Percentiles rank a stretch among this genome's conserved stretches.
Evolutionary conservation across 2,329 filamentous ascomycete species (phyloP).

Genomic region (Penicillium sp.): DNA sequence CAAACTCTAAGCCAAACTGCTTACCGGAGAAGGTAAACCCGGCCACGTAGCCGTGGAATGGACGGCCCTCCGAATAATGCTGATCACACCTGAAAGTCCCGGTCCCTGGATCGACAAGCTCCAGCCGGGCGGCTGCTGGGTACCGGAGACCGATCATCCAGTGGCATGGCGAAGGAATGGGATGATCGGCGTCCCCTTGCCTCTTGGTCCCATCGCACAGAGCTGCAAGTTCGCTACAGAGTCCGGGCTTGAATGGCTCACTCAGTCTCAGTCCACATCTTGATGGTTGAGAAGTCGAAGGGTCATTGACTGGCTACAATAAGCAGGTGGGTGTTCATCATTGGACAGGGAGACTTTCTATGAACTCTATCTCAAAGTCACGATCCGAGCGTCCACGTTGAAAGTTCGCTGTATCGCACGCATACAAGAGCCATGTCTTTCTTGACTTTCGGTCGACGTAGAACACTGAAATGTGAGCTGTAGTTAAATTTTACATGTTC

Average conservation of each 20-base stretch:
- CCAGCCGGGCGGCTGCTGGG: not conserved
- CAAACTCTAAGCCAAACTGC: not conserved
- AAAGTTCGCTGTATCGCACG: not conserved
- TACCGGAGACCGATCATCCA: not conserved
- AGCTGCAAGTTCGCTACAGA: not conserved
- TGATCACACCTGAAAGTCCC: conserved; percentile 3
- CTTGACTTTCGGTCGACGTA: not conserved
- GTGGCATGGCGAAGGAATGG: conserved; percentile 6
- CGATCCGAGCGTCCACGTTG: conserved; percentile 2
- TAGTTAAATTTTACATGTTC: not conserved
- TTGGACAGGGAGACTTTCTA: not conserved
- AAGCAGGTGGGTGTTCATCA: not conserved
- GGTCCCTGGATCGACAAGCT: conserved; percentile 7
- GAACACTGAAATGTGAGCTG: conserved; percentile 1
- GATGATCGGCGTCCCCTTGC: conserved; percentile 19
- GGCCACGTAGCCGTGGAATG: conserved; percentile 9
- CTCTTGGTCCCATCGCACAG: not conserved
- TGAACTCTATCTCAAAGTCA: not conserved
- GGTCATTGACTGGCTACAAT: not conserved
- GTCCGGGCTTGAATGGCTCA: not conserved
- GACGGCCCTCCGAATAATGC: conserved; percentile 3
- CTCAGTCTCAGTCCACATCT: not conserved
- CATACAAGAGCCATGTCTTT: not conserved
- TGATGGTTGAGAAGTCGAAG: not conserved
- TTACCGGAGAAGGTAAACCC: conserved; percentile 3